Percentiles rank a stretch among this genome's conserved stretches.
Conservation (phyloP, 2,329 filamentous ascomycete genomes). For the Penicillium frequentans region DNA sequence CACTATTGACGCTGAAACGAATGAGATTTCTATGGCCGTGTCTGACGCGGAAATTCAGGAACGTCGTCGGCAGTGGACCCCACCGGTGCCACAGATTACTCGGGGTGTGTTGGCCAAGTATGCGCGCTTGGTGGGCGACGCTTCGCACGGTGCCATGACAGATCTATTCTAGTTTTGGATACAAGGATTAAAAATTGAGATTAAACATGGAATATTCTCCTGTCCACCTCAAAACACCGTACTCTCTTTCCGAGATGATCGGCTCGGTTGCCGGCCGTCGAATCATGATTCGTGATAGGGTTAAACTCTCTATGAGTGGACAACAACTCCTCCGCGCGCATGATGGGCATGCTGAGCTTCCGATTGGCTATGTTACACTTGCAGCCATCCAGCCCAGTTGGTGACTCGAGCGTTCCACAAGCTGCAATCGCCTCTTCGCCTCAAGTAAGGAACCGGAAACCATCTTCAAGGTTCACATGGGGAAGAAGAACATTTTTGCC, state of each 20-base stretch:
- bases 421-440: not conserved
- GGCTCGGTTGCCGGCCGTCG: not conserved
- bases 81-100: slow-evolving; percentile 70
- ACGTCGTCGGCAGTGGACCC: slow-evolving; percentile 66
- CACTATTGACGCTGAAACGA: slow-evolving; percentile 80
- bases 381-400: not conserved
- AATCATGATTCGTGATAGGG: not conserved
- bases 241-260: not conserved
- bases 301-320: not conserved
- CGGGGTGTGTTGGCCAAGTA: slow-evolving; percentile 90
- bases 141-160: slow-evolving; percentile 86
- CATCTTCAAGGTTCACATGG: not conserved
- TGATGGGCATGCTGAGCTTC: not conserved
- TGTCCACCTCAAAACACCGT: not conserved
- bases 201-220: not conserved
- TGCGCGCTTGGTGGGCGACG: slow-evolving; percentile 81
- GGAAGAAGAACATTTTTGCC: not conserved
- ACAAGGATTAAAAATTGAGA: not conserved
- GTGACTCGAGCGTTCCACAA: not conserved
- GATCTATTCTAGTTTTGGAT: slow-evolving; percentile 56
- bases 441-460: not conserved
- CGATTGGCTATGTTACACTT: not conserved
- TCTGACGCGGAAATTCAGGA: slow-evolving; percentile 68
- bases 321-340: not conserved
- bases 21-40: slow-evolving; percentile 70